Percentiles rank a stretch among this genome's conserved stretches.
Evolutionary conservation across 2,329 filamentous ascomycete genomes (phyloP).

Genomic region (Fusarium decemcellulare): DNA sequence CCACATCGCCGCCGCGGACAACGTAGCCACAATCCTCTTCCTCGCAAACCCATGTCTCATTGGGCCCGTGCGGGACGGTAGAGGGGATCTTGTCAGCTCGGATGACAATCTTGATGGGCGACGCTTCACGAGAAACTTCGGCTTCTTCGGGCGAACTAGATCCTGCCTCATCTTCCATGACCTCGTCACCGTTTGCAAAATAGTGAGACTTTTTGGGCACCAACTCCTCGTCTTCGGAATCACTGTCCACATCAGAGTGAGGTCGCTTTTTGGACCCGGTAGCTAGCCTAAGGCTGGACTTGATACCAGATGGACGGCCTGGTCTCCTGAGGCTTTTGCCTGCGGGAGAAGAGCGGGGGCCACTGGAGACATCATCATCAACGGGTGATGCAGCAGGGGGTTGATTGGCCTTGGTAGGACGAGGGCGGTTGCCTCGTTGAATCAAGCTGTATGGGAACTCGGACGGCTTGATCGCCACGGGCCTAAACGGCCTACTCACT

Average conservation of each 20-base stretch:
- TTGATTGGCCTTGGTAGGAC: constrained; percentile 10
- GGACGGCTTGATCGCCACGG: constrained; percentile 46
- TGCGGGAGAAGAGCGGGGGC: constrained; percentile 38
- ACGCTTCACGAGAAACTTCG: constrained; percentile 25
- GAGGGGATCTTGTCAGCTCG: constrained; percentile 66
- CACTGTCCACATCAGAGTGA: constrained; percentile 55
- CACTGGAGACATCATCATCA: constrained; percentile 37
- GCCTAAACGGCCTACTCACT: constrained; percentile 45
- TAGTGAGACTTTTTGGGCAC: constrained; percentile 54
- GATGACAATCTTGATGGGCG: constrained; percentile 60
- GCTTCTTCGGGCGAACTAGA: constrained; percentile 39
- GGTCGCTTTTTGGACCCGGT: constrained; percentile 61
- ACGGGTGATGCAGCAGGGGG: not conserved
- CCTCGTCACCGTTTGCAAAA: constrained; percentile 50
- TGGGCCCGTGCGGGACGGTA: constrained; percentile 65
- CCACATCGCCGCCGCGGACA: constrained; percentile 73
- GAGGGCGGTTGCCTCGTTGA: constrained; percentile 38
- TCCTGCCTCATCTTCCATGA: constrained; percentile 50
- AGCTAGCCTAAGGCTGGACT: constrained; percentile 60
- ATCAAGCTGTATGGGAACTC: constrained; percentile 49
- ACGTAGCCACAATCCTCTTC: constrained; percentile 75
- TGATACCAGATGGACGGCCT: constrained; percentile 59
- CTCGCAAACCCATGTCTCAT: constrained; percentile 77
- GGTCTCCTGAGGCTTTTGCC: constrained; percentile 54
- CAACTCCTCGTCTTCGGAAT: constrained; percentile 54